These are phyloP conservation scores for Ophiostoma triangulosporum DNA, from an alignment of 2,329 filamentous ascomycete species.

Conservation along the genomic window DNA sequence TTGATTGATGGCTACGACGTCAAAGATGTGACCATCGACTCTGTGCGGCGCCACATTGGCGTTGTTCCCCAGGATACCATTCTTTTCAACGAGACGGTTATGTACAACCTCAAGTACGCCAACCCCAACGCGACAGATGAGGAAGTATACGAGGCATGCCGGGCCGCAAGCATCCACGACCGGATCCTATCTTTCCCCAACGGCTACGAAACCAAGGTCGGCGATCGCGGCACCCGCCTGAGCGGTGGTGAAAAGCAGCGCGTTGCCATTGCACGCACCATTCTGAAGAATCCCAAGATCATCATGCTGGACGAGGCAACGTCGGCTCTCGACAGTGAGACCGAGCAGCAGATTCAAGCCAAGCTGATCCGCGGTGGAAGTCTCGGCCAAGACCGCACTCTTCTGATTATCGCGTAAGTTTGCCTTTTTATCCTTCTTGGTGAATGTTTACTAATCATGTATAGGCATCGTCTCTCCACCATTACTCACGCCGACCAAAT, in stretches of 20 bases:
- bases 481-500: constrained; percentile 18
- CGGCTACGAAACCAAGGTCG: constrained; percentile 38
- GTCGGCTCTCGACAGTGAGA: constrained; percentile 51
- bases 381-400: constrained; percentile 72
- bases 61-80: constrained; percentile 96
- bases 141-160: constrained; percentile 37
- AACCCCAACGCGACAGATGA: constrained; percentile 33
- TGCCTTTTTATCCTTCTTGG: neutral
- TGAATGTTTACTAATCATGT: neutral
- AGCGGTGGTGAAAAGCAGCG: constrained; percentile 49
- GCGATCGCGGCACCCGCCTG: constrained; percentile 37
- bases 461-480: constrained; percentile 61
- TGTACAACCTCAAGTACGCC: constrained; percentile 42
- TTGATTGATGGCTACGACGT: constrained; percentile 76
- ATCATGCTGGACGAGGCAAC: constrained; percentile 61
- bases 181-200: constrained; percentile 39
- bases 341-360: constrained; percentile 42
- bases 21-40: constrained; percentile 79
- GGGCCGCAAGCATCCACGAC: constrained; percentile 40
- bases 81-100: constrained; percentile 39
- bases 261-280: constrained; percentile 47
- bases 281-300: constrained; percentile 56
- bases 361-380: constrained; percentile 52
- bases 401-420: constrained; percentile 83
- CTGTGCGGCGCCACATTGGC: constrained; percentile 79